A percentile compares a stretch with the other conserved stretches of the same genome.
Conservation (phyloP, 192 early-diverging fungal genomes). For the Umbelopsis ramanniana region DNA sequence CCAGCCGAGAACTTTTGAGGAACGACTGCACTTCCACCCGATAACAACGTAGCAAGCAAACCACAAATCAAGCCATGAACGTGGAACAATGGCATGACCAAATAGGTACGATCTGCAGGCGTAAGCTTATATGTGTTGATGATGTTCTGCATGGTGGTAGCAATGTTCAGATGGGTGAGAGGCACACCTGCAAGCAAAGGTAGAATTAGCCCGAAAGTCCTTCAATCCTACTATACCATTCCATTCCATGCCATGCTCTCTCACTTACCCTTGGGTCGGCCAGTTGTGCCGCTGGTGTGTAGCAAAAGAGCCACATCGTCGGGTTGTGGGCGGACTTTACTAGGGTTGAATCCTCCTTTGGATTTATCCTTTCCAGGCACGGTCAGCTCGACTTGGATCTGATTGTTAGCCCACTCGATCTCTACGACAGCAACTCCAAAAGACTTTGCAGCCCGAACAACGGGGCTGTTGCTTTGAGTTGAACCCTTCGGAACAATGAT, state of each 20-base stretch:
- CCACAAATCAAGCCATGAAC: conserved; percentile 84
- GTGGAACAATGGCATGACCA: conserved; percentile 90
- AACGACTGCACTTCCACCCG: conserved; percentile 71
- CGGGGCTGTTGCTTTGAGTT: conserved; percentile 50
- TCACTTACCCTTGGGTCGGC: conserved; percentile 64
- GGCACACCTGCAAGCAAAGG: conserved; percentile 61
- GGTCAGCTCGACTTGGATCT: conserved; percentile 26
- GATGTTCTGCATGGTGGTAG: conserved; percentile 76
- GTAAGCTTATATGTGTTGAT: conserved; percentile 66
- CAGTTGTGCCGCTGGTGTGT: conserved; percentile 85
- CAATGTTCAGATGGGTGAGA: conserved; percentile 77
- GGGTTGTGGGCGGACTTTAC: conserved; percentile 38
- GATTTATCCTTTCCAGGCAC: conserved; percentile 10
- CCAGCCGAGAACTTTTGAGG: conserved; percentile 73
- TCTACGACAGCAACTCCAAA: conserved; percentile 61
- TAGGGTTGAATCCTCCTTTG: background rate
- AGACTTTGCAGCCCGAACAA: conserved; percentile 56
- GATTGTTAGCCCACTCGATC: conserved; percentile 51
- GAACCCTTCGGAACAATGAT: conserved; percentile 65
- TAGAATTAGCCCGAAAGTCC: background rate
- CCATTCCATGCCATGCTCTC: no score
- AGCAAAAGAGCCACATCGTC: conserved; percentile 74
- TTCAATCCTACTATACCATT: no score
- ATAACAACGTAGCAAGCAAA: conserved; percentile 67
- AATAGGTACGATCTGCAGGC: conserved; percentile 62